These are phyloP conservation scores for Rosa multiflora DNA, from an alignment of 306 rosid genomes.

Conservation along the genomic window DNA sequence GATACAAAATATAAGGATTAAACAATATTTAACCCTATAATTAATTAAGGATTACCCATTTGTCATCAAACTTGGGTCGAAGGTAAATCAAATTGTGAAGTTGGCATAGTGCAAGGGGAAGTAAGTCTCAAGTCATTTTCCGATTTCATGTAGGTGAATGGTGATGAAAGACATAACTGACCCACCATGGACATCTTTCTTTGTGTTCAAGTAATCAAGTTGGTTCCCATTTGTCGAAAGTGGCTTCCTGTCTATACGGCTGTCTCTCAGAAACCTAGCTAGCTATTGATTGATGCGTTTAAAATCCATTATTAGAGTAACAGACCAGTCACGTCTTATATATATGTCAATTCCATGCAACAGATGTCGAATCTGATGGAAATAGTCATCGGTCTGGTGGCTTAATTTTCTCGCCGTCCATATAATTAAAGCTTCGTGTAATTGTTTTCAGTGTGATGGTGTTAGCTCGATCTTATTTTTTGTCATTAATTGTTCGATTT, in stretches of 20 bases:
- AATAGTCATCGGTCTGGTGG: background rate
- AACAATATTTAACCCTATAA: too few relatives aligned
- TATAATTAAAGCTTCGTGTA: background rate
- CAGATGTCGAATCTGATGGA: background rate
- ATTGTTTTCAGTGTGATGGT: background rate
- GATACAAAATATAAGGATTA: too few relatives aligned
- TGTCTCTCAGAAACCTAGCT: background rate
- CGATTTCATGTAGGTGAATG: background rate
- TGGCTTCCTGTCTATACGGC: background rate
- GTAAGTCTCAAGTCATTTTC: conserved; percentile 37
- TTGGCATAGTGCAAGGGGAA: background rate
- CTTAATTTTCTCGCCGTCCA: background rate
- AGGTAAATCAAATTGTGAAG: background rate
- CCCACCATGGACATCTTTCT: conserved; percentile 15
- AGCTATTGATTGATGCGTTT: background rate
- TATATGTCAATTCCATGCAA: background rate
- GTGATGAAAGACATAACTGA: conserved; percentile 34
- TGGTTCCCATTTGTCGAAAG: background rate
- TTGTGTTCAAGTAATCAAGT: background rate
- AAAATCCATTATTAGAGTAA: background rate
- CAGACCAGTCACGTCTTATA: background rate
- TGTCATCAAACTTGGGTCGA: conserved; percentile 3
- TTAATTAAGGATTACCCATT: background rate
- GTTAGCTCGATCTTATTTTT: background rate
- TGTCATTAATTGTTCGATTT: background rate